These are phyloP conservation scores for Annulohypoxylon moriforme DNA, from an alignment of 495 filamentous ascomycete genomes.

Conservation along the genomic window DNA sequence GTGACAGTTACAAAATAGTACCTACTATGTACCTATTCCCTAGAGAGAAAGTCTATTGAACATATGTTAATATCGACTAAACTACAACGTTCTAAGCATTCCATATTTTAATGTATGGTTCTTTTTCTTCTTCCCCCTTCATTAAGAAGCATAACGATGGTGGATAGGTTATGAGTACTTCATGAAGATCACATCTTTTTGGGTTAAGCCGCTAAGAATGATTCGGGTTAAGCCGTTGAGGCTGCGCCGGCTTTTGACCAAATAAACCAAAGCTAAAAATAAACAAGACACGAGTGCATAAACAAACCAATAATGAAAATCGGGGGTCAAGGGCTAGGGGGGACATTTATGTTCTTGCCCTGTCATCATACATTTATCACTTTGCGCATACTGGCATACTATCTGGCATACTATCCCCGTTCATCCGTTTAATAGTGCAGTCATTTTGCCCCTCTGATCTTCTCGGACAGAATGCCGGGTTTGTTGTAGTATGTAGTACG, in stretches of 20 bases:
- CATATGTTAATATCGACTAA: too few relatives aligned
- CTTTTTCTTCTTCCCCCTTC: background rate
- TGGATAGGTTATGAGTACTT: background rate
- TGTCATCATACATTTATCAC: background rate
- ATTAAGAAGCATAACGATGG: background rate
- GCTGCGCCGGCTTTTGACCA: background rate
- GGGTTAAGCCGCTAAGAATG: background rate
- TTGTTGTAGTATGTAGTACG: background rate
- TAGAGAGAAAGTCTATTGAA: too few relatives aligned
- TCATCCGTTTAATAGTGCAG: background rate
- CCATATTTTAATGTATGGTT: background rate
- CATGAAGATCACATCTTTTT: background rate
- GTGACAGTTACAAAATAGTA: too few relatives aligned
- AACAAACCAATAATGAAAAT: background rate
- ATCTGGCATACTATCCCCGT: background rate
- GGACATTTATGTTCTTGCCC: background rate
- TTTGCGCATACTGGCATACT: background rate
- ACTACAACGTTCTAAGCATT: too few relatives aligned
- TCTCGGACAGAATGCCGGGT: background rate
- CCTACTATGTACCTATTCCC: too few relatives aligned
- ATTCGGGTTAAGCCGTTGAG: background rate
- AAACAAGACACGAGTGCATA: background rate
- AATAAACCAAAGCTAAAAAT: background rate
- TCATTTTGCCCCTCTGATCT: background rate
- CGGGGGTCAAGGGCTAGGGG: background rate